Evolutionary conservation across 1,284 basidiomycete genomes (phyloP).

Genomic region (Microbotryum saponariae): DNA sequence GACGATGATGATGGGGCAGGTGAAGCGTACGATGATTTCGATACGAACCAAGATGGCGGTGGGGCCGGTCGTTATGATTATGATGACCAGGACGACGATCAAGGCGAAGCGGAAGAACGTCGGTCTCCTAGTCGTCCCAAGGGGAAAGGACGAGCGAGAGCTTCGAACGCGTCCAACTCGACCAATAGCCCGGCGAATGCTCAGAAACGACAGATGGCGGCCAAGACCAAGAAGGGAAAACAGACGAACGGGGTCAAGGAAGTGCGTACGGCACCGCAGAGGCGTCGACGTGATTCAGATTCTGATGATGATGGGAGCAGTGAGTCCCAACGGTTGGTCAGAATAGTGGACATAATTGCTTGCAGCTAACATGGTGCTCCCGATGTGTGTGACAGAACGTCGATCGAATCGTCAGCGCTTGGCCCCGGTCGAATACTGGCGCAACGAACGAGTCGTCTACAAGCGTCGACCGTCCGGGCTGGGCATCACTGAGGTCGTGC

Average conservation of each 20-base stretch:
- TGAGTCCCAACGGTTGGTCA: slow-evolving; percentile 3
- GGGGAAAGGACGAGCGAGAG: slow-evolving; percentile 13
- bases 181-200: neutral
- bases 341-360: too few species aligned
- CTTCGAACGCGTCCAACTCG: slow-evolving; percentile 6
- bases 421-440: slow-evolving; percentile 82
- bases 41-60: slow-evolving; percentile 13
- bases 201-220: too few species aligned
- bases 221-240: slow-evolving; percentile 4
- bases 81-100: slow-evolving; percentile 29
- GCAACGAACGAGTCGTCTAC: slow-evolving; percentile 81
- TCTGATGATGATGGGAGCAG: slow-evolving; percentile 15
- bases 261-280: slow-evolving; percentile 7
- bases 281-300: slow-evolving; percentile 13
- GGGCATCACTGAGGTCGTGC: slow-evolving; percentile 71
- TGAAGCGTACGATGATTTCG: slow-evolving; percentile 23
- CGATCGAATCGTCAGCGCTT: slow-evolving; percentile 64
- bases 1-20: slow-evolving; percentile 38
- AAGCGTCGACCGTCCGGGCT: slow-evolving; percentile 55
- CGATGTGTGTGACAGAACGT: slow-evolving; percentile 41
- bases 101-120: slow-evolving; percentile 41
- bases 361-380: too few species aligned
- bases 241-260: slow-evolving; percentile 6
- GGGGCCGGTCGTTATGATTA: slow-evolving; percentile 12
- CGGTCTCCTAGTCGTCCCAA: slow-evolving; percentile 11